Conservation (phyloP, 2,329 filamentous ascomycete species). For the Penicillium sp. region DNA sequence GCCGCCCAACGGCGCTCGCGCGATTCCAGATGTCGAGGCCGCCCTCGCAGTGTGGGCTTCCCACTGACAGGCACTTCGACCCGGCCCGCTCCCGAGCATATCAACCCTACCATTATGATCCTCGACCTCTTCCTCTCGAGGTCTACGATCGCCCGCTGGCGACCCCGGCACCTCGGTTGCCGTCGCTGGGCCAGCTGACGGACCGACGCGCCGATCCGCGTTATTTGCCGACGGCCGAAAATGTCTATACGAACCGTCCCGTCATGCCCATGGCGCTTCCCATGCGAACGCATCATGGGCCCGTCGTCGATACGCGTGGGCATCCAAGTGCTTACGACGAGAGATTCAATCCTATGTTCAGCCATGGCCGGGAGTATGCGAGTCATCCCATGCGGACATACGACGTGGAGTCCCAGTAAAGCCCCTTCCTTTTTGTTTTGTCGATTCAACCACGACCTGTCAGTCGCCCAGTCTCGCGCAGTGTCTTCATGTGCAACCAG, state of each 20-base stretch:
- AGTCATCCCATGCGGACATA: slow-evolving; percentile 21
- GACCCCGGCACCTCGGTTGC: slow-evolving; percentile 11
- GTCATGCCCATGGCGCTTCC: slow-evolving; percentile 17
- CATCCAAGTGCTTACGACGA: slow-evolving; percentile 20
- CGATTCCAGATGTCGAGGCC: slow-evolving; percentile 29
- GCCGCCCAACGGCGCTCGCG: slow-evolving; percentile 8
- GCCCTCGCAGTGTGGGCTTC: slow-evolving; percentile 25
- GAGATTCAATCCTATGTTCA: slow-evolving; percentile 14
- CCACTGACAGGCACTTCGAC: slow-evolving; percentile 22
- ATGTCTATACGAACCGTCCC: slow-evolving; percentile 15
- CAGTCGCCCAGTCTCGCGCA: slow-evolving; percentile 14
- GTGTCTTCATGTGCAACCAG: slow-evolving; percentile 5
- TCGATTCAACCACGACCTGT: slow-evolving; percentile 15
- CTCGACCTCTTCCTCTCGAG: slow-evolving; percentile 13
- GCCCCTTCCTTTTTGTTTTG: slow-evolving; percentile 17
- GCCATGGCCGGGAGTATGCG: slow-evolving; percentile 22
- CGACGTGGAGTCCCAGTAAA: slow-evolving; percentile 34
- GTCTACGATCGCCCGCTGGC: slow-evolving; percentile 17
- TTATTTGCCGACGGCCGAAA: slow-evolving; percentile 21
- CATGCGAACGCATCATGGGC: slow-evolving; percentile 11
- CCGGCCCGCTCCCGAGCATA: slow-evolving; percentile 13
- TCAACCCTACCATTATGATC: slow-evolving; percentile 21
- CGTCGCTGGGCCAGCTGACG: slow-evolving; percentile 14
- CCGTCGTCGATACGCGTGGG: slow-evolving; percentile 13
- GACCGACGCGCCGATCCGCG: slow-evolving; percentile 19